Evolutionary conservation across 1,284 basidiomycete species (phyloP).

Genomic region (Psilocybe mexicana): DNA sequence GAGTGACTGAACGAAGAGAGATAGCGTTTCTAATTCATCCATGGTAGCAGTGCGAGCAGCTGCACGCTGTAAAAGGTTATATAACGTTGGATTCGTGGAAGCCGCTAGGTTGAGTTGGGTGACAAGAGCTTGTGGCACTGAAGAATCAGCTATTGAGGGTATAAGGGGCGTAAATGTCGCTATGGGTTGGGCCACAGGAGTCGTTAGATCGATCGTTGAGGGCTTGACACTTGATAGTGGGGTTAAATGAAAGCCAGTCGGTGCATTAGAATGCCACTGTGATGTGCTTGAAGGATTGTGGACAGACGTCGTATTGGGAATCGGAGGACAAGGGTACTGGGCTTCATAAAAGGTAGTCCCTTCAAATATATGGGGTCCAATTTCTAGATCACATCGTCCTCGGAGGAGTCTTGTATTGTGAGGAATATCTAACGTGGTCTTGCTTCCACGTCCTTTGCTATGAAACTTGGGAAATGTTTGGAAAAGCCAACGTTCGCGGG

Average conservation of each 20-base stretch:
- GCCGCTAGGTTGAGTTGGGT: constrained; percentile 66
- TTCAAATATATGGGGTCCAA: constrained; percentile 70
- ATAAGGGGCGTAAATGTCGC: constrained; percentile 35
- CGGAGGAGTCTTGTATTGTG: constrained; percentile 67
- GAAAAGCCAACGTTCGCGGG: constrained; percentile 67
- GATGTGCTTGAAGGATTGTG: constrained; percentile 10
- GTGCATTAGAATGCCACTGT: constrained; percentile 16
- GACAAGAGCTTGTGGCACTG: constrained; percentile 57
- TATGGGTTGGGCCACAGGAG: constrained; percentile 16
- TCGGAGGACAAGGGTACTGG: constrained; percentile 37
- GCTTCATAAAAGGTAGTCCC: constrained; percentile 71
- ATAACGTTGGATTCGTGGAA: constrained; percentile 59
- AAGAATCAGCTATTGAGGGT: constrained; percentile 42
- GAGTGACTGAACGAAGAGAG: constrained; percentile 59
- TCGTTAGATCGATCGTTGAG: constrained; percentile 8
- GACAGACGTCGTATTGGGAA: constrained; percentile 9
- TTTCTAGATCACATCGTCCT: constrained; percentile 64
- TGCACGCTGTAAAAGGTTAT: constrained; percentile 61
- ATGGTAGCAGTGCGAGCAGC: constrained; percentile 56
- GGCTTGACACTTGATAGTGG: constrained; percentile 15
- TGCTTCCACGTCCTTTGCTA: constrained; percentile 54
- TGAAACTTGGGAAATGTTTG: constrained; percentile 75
- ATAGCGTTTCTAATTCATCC: constrained; percentile 65
- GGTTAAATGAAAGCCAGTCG: constrained; percentile 16
- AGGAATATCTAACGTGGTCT: constrained; percentile 53